Evolutionary conservation across 2,329 filamentous ascomycete species (phyloP), one percentile per base, ranked within the genome.

Genomic region (Cladosporium halotolerans): DNA sequence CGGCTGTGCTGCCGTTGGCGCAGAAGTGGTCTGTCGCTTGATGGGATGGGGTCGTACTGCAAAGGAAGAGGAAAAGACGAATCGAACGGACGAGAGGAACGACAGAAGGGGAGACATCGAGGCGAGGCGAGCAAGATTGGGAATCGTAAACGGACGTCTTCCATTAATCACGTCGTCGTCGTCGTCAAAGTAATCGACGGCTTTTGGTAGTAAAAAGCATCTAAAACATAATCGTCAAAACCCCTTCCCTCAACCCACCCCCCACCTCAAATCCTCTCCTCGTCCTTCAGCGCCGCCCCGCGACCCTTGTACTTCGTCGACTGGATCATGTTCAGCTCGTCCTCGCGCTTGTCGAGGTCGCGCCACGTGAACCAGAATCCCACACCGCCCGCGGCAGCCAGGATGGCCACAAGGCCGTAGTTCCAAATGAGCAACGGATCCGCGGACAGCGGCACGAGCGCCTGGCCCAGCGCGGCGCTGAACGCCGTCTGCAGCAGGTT

Each of bases 11-110:
- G 70, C 90, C 90, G 7, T 74, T 96, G 66, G 83, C 85, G 55
- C 89, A 95, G 74, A 76, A 72, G 11, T 91, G 81, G 66, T 95
- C 84, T 69, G 81, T 91, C 48, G 95, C 86, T 68, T 93, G 23
- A 28, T 28, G 23, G 23, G 23, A 23, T 23, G 23, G 23, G 23
- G 23, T 28, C 23, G 23, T 28, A 7, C 23, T 28, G 23, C 7
- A 7, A 28, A 7, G 7, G 23, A 28, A 7, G 2, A 28, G 23
- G 23, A 28, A 7, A 28, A 28, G 23, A 28, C 7, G 23, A 28
- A 28, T 1, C 23, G 23, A 7, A 28, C 1, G 23, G 1, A 28
- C 23, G 2, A 28, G 23, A 28, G 7, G 23, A 5, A 5, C 23
- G 23, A 28, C 23, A 2, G 23, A 28, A 28, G 23, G 23, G 2